Evolutionary conservation across 192 early-diverging fungal genomes (phyloP), one percentile per base, ranked within the genome.

Genomic region (Spinellus fusiger): DNA sequence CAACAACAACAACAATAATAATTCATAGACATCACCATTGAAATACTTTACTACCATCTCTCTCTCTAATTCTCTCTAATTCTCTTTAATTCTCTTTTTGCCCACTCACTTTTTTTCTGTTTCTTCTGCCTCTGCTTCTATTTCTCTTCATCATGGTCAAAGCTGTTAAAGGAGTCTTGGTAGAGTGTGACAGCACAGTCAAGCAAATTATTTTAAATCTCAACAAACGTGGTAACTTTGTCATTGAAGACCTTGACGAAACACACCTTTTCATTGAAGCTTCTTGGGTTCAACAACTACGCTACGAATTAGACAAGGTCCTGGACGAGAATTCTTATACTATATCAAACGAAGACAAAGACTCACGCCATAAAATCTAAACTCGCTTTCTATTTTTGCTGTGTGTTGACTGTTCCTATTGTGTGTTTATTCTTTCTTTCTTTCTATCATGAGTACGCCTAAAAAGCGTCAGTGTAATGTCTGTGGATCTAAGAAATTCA

Each of bases 201-300:
- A 90, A 89, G 64, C 83, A 86, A 66, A 82, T 93, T 16, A 79
- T 93, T 59, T 54, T 87, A 22, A 80, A 80, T 26, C 70, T 93
- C 47, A 82, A 93, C 69, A 69, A 81, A 60, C 77, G 81, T 28
- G 51, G 62, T 18, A 76, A 82, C 27, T 89, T 93, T 62, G 84
- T 93, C n/a, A 86, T 93, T 49, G 85, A 89, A 64, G 89, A 93
- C 54, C 70, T 93, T 15, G 91, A 93, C 73, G 86, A 82, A 5
- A 90, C 85, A 0, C 91, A 93, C 63, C 62, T 93, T 54, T 89
- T 91, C 61, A 83, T 93, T 34, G 84, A 86, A 61, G 66, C 82
- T 6, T 72, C 69, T 3, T 80, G 76, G 40, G 71, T 89, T 3
- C 73, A 81, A 10, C 63, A 80, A 49, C 56, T 92, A 2, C 81